These are phyloP conservation scores for Pythium diclinum DNA, from an alignment of 352 stramenopile species.

Conservation along the genomic window DNA sequence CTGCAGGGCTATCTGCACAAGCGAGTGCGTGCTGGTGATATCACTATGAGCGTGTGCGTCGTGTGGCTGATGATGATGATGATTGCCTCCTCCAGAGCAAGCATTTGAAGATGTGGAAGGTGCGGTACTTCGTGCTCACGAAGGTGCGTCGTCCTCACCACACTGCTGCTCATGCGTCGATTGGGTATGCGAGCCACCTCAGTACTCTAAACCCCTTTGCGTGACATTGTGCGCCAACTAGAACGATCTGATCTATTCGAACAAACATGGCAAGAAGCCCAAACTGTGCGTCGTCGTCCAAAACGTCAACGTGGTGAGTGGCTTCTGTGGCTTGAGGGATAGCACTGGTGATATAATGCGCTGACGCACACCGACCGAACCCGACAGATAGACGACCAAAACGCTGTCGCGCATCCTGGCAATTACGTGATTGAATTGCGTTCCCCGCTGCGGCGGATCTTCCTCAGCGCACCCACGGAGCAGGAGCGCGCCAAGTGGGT, in stretches of 20 bases:
- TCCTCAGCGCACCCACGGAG: constrained; percentile 75
- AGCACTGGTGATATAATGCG: too few relatives aligned
- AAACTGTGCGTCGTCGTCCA: constrained; percentile 43
- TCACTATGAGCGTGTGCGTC: background rate
- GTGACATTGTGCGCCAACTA: constrained; percentile 15
- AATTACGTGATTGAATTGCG: constrained; percentile 83
- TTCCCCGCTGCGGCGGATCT: constrained; percentile 44
- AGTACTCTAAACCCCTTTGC: background rate
- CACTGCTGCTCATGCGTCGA: background rate
- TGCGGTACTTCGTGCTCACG: constrained; percentile 83
- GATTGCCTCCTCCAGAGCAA: constrained; percentile 46
- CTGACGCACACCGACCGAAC: background rate
- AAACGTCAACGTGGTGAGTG: constrained; percentile 62
- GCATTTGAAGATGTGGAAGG: constrained; percentile 84
- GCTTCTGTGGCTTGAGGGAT: background rate
- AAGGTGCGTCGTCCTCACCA: constrained; percentile 32
- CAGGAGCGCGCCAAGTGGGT: constrained; percentile 69
- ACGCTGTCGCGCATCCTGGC: constrained; percentile 59
- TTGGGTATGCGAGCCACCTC: too few relatives aligned
- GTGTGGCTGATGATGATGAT: background rate
- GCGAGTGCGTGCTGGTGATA: constrained; percentile 33
- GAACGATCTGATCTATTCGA: constrained; percentile 75
- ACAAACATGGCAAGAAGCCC: constrained; percentile 78
- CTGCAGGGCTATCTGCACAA: constrained; percentile 87
- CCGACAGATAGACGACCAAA: constrained; percentile 75